Percentiles rank a stretch among this genome's conserved stretches.
These are phyloP conservation scores for Ocimum tenuiflorum DNA, from an alignment of 257 asterid genomes.

Conservation along the genomic window DNA sequence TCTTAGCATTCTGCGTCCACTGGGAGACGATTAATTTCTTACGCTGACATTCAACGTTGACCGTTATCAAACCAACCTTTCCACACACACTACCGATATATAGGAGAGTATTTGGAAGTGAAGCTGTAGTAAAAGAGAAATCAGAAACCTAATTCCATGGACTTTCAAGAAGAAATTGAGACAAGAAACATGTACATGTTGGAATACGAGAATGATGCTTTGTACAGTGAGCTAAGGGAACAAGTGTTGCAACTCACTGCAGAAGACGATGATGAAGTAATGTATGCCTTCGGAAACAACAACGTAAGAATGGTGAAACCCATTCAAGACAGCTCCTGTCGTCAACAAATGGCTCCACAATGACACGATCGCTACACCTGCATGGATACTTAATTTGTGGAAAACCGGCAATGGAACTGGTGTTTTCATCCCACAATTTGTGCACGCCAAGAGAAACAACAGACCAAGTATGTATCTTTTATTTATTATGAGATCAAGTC, in stretches of 20 bases:
- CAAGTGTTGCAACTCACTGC: conserved; percentile 49
- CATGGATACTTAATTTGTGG: conserved; percentile 56
- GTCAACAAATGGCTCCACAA: conserved; percentile 21
- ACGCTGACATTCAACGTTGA: conserved; percentile 28
- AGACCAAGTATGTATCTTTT: conserved; percentile 38
- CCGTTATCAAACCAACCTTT: conserved; percentile 25
- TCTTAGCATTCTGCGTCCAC: conserved; percentile 24
- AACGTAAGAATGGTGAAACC: background rate
- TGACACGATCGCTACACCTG: conserved; percentile 30
- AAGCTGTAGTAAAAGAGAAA: background rate
- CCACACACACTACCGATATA: background rate
- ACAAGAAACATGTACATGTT: conserved; percentile 8
- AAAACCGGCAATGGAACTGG: conserved; percentile 70
- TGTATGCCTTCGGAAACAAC: background rate
- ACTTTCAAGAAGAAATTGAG: conserved; percentile 22
- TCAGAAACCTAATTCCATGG: conserved; percentile 25
- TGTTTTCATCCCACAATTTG: conserved; percentile 70
- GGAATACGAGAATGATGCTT: conserved; percentile 51
- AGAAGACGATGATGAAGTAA: conserved; percentile 37
- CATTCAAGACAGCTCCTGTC: too few species aligned
- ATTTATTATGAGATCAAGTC: too few species aligned
- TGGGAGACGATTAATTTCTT: conserved; percentile 8
- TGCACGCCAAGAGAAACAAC: conserved; percentile 33
- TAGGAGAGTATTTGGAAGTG: background rate
- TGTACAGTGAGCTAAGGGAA: conserved; percentile 44